Evolutionary conservation across 202 grass and related monocot species (phyloP).

Genomic region (Panicum virgatum): DNA sequence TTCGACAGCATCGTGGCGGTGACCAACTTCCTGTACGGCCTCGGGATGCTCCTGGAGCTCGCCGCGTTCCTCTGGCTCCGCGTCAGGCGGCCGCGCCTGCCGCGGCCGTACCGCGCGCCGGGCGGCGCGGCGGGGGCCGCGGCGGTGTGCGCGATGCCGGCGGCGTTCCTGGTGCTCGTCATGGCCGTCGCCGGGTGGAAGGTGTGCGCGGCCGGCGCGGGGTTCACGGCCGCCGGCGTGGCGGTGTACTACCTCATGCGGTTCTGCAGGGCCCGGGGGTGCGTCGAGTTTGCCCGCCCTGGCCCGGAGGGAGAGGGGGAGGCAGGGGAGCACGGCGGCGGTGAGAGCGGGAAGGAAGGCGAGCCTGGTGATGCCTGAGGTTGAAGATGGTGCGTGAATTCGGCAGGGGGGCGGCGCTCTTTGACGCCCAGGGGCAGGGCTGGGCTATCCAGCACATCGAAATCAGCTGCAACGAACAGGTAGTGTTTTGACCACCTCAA

Average conservation of each 20-base stretch:
- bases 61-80: constrained; percentile 58
- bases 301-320: background rate
- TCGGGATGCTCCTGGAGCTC: constrained; percentile 80
- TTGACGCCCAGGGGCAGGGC: no score
- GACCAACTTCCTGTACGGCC: constrained; percentile 76
- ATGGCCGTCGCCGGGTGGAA: constrained; percentile 65
- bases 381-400: background rate
- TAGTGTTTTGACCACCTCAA: no score
- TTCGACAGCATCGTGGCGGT: constrained; percentile 70
- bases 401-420: no score
- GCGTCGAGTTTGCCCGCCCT: constrained; percentile 35
- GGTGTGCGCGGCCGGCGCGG: constrained; percentile 39
- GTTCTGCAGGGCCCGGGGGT: constrained; percentile 33
- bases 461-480: no score
- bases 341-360: background rate
- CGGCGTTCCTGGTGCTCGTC: constrained; percentile 46
- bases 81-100: no score
- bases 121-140: background rate
- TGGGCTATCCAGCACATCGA: no score
- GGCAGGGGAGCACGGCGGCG: no score
- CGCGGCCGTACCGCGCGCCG: no score
- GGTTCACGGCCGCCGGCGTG: constrained; percentile 32
- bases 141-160: constrained; percentile 42
- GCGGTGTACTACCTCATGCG: constrained; percentile 38
- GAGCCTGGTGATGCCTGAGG: background rate